Base-by-base conservation (phyloP, 2,329 filamentous ascomycete genomes). In the Talaromyces funiculosus region DNA sequence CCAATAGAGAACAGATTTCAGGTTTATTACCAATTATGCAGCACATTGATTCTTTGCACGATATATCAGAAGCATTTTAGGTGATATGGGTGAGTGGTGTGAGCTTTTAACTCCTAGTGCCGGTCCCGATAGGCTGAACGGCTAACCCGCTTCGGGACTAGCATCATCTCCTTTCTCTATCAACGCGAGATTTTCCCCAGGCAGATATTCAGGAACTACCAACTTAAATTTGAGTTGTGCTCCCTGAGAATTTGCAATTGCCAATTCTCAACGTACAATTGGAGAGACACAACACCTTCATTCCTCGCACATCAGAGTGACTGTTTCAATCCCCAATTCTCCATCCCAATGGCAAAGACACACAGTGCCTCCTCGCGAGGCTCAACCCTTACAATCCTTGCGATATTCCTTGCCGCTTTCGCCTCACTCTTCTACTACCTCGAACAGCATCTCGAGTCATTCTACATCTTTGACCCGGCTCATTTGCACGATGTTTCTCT, bases 401-500 rank as follows among this genome's bases (percentile, higher is more conserved):
- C 73, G 45, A 62, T 72, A 57, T 65, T 75, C 61, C 65, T 75
- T 56, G 73, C 72, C 26, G 65, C 73, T 16, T 69, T 75, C 60
- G 67, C 72, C 38, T 72, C 71, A 49, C 60, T 74, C 49, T 75
- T 75, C 68, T 68, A 62, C 64, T 75, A 68, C 64, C 66, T 75
- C 59, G 69, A 75, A 59, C 67, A 73, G 63, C 73, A 73, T 53
- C 69, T 75, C 53, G 70, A 75, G 51, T 74, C 71, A 57, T 81
- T 92, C 79, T 94, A 92, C 81, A 84, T 94, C 74, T 92, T 95
- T 75, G 78, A 86, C 58, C 83, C 83, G 1, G 78, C 81, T 16
- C 82, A 90, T 63, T 81, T 95, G 62, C 85, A 90, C 71, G 81
- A 87, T 63, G 77, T 94, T 35, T 82, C 88, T 10, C 77, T 84